Evolutionary conservation across 441 rosid genomes (phyloP).

Genomic region (Theobroma grandiflorum): DNA sequence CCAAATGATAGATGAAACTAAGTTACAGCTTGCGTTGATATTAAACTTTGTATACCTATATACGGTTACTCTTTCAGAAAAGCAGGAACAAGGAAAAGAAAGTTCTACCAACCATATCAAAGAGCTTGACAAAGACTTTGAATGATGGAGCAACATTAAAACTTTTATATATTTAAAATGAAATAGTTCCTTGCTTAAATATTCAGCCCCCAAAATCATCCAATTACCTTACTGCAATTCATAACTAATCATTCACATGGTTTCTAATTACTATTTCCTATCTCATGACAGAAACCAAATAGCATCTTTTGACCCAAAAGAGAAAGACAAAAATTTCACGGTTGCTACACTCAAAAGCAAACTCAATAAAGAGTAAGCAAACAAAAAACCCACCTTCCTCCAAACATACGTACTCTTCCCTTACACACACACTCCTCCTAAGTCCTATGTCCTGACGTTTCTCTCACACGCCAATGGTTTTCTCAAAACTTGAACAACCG

Average conservation of each 20-base stretch:
- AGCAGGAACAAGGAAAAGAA: not conserved
- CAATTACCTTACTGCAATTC: not conserved
- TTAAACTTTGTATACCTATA: not conserved
- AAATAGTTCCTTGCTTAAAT: not conserved
- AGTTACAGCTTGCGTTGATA: too few relatives aligned
- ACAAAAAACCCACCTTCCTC: slow-evolving; percentile 36
- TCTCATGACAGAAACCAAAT: not conserved
- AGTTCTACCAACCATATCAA: not conserved
- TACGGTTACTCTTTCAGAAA: not conserved
- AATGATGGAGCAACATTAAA: not conserved
- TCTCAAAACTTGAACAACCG: slow-evolving; percentile 38
- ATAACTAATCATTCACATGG: not conserved
- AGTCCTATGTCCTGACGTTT: not conserved
- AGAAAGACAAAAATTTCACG: not conserved
- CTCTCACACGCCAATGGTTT: slow-evolving; percentile 31
- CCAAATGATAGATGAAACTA: too few relatives aligned
- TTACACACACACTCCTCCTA: slow-evolving; percentile 21
- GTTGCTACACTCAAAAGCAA: slow-evolving; percentile 19
- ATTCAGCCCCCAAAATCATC: not conserved
- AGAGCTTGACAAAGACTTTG: not conserved
- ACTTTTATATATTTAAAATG: not conserved
- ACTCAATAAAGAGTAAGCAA: slow-evolving; percentile 25
- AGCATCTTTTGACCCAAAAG: not conserved
- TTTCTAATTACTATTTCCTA: not conserved
- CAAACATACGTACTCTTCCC: not conserved